Percentiles rank a stretch among this genome's conserved stretches.
Conservation (phyloP, 2,329 filamentous ascomycete genomes). For the Aureobasidium musti region DNA sequence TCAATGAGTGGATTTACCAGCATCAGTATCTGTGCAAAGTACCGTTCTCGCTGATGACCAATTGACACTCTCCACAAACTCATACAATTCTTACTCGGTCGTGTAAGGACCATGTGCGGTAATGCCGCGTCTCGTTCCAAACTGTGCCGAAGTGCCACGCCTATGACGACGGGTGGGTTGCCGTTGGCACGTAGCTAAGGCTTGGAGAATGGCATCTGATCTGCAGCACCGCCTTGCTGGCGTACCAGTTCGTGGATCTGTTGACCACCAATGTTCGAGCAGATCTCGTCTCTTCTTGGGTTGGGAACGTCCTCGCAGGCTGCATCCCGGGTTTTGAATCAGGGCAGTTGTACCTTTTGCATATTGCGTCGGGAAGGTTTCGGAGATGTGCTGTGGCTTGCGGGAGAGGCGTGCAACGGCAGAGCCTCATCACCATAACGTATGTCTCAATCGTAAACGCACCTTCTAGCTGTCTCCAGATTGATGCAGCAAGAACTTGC, state of each 20-base stretch:
- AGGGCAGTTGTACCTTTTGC: slow-evolving; percentile 10
- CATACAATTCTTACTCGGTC: neutral
- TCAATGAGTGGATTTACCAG: neutral
- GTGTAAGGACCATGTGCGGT: neutral
- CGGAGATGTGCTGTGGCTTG: slow-evolving; percentile 14
- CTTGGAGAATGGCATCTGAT: neutral
- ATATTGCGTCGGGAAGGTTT: slow-evolving; percentile 1
- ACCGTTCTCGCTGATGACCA: neutral
- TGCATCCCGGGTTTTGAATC: neutral
- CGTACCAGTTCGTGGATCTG: neutral
- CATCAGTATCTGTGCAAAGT: neutral
- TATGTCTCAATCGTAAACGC: neutral
- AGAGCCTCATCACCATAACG: slow-evolving; percentile 12
- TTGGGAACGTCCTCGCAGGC: neutral
- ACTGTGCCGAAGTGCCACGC: neutral
- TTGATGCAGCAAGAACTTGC: neutral
- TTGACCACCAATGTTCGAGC: neutral
- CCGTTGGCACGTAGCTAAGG: too few species aligned
- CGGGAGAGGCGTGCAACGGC: neutral
- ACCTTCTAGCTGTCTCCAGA: neutral
- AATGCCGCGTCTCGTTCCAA: neutral
- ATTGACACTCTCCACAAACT: neutral
- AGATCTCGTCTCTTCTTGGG: neutral
- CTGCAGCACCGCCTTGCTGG: neutral
- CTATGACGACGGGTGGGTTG: neutral